Evolutionary conservation across 225 moss, liverwort and hornwort genomes (phyloP).

Genomic region (Marchantia polymorpha): DNA sequence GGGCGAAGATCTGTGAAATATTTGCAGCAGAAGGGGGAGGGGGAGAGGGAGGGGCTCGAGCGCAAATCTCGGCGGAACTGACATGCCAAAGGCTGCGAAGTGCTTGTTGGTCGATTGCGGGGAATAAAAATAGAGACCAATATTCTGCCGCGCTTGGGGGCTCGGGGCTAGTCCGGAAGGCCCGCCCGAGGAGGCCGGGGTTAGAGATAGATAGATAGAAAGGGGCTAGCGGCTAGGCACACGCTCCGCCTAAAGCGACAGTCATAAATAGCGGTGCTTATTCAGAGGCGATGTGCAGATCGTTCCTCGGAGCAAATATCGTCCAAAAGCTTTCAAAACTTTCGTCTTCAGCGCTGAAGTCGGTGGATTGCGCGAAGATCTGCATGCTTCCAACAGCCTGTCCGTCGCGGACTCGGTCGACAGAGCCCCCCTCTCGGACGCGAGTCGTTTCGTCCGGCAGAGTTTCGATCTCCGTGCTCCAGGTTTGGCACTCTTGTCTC

Average conservation of each 20-base stretch:
- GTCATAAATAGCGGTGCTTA: neutral
- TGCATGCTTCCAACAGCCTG: neutral
- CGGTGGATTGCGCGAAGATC: neutral
- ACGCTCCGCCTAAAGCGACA: neutral
- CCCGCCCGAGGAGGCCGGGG: neutral
- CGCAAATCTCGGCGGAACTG: neutral
- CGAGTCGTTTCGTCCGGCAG: no score
- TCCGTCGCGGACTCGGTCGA: neutral
- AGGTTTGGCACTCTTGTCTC: no score
- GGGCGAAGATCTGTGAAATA: neutral
- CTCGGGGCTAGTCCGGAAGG: neutral
- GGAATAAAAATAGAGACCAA: neutral
- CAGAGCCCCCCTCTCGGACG: no score
- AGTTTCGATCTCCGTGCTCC: no score
- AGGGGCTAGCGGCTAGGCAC: neutral
- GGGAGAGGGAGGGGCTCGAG: neutral
- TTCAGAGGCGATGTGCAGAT: neutral
- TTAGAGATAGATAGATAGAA: no score
- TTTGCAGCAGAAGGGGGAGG: neutral
- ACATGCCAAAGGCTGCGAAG: neutral
- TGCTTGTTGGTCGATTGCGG: neutral
- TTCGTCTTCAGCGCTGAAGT: neutral
- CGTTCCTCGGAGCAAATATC: neutral
- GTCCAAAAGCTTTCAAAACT: neutral
- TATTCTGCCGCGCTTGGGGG: neutral